Evolutionary conservation across 169 alveolate genomes (phyloP).

Genomic region (Plasmodium gaboni): DNA sequence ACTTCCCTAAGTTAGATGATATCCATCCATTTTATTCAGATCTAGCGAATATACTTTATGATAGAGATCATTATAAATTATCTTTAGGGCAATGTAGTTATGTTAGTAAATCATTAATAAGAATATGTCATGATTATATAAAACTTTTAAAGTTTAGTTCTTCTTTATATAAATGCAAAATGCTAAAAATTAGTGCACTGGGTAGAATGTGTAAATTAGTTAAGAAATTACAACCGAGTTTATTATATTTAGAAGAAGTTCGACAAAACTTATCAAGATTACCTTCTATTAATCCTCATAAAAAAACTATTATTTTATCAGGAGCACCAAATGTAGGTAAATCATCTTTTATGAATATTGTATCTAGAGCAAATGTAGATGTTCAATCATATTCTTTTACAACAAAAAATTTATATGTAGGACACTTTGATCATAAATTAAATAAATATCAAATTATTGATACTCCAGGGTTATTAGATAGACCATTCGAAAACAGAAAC

Average conservation of each 20-base stretch:
- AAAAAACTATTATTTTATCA: conserved; percentile 94
- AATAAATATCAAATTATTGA: conserved; percentile 99
- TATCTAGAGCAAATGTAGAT: conserved; percentile 98
- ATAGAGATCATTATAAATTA: conserved; percentile 98
- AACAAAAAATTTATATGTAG: conserved; percentile 99
- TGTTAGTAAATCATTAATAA: conserved; percentile 93
- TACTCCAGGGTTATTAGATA: conserved; percentile 99
- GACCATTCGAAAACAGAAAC: conserved; percentile 97
- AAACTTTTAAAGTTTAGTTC: conserved; percentile 97
- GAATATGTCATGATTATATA: conserved; percentile 97
- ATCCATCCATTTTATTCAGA: conserved; percentile 99
- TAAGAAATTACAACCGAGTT: conserved; percentile 94
- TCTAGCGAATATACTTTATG: conserved; percentile 97
- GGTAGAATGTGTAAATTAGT: conserved; percentile 98
- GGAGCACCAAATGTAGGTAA: conserved; percentile 99
- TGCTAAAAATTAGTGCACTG: conserved; percentile 98
- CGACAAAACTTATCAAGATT: conserved; percentile 97
- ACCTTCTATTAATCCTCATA: conserved; percentile 97
- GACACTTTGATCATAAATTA: conserved; percentile 98
- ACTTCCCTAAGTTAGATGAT: conserved; percentile 98
- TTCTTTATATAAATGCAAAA: conserved; percentile 97
- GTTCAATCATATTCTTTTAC: conserved; percentile 99
- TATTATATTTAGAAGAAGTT: conserved; percentile 98
- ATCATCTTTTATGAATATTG: conserved; percentile 96
- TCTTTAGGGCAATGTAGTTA: conserved; percentile 98